Percentiles rank a stretch among this genome's conserved stretches.
Conservation (phyloP, 305 asterid species). For the Fraxinus sp. region DNA sequence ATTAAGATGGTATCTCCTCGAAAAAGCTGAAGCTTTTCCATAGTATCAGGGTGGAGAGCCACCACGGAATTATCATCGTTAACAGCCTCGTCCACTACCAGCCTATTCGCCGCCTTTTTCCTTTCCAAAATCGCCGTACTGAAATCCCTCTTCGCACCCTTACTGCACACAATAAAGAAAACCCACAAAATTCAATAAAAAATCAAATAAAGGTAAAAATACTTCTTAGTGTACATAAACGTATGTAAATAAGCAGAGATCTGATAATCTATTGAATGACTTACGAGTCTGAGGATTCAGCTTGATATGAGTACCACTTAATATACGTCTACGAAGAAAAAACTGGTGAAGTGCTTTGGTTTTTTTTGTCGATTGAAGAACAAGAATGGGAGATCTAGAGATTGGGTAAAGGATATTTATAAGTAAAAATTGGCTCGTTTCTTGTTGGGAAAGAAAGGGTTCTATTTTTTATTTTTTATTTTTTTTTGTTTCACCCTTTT, state of each 20-base stretch:
- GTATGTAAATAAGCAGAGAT: background rate
- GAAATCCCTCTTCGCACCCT: slow-evolving; percentile 78
- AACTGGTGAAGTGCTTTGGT: background rate
- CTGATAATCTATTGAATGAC: slow-evolving; percentile 1
- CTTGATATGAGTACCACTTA: no score
- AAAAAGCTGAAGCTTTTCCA: slow-evolving; percentile 92
- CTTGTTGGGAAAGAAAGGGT: slow-evolving; percentile 23
- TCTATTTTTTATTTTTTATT: no score
- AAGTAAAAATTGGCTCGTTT: slow-evolving; percentile 6
- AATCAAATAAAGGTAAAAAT: background rate
- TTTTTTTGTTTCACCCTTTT: background rate
- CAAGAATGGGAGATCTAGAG: background rate
- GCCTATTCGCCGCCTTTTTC: slow-evolving; percentile 80
- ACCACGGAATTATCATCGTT: slow-evolving; percentile 90
- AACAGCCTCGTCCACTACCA: slow-evolving; percentile 79
- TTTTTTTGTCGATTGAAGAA: background rate
- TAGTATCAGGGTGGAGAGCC: slow-evolving; percentile 68
- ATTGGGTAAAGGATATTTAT: slow-evolving; percentile 19
- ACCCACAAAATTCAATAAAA: background rate
- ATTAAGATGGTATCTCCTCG: slow-evolving; percentile 85
- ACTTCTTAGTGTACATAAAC: background rate
- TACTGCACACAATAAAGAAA: slow-evolving; percentile 38
- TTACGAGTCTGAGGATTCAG: slow-evolving; percentile 24
- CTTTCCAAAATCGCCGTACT: slow-evolving; percentile 85
- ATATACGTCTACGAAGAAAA: no score